Evolutionary conservation across 345 rosid species (phyloP).

Genomic region (Populus euphratica): DNA sequence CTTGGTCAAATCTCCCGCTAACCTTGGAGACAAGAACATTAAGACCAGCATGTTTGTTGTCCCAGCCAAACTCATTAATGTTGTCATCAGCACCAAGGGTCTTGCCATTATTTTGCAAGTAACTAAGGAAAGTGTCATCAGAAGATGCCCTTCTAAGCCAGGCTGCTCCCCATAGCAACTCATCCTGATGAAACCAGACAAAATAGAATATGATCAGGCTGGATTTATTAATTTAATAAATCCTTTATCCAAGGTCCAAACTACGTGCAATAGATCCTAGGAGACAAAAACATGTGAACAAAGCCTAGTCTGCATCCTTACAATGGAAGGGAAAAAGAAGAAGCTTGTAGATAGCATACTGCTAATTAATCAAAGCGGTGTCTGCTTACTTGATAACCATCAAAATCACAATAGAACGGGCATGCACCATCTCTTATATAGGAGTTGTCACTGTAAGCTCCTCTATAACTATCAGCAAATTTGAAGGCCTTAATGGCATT

Average conservation of each 20-base stretch:
- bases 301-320: background rate
- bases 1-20: background rate
- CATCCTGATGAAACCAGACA: conserved; percentile 47
- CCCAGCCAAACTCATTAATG: conserved; percentile 95
- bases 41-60: conserved; percentile 93
- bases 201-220: background rate
- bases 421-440: conserved; percentile 67
- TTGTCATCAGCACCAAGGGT: conserved; percentile 89
- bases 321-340: background rate
- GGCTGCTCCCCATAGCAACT: conserved; percentile 96
- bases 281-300: background rate
- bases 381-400: conserved; percentile 69
- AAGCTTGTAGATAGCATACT: background rate
- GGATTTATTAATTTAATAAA: background rate
- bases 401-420: conserved; percentile 93
- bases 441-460: conserved; percentile 86
- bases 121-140: conserved; percentile 55
- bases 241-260: background rate
- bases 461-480: conserved; percentile 73
- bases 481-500: conserved; percentile 56
- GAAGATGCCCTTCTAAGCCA: conserved; percentile 83
- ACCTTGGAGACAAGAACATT: conserved; percentile 90
- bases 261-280: background rate
- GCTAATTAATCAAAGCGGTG: background rate
- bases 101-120: conserved; percentile 71